Conservation (phyloP, 2,329 filamentous ascomycete genomes). For the Hypoxylon sp. region DNA sequence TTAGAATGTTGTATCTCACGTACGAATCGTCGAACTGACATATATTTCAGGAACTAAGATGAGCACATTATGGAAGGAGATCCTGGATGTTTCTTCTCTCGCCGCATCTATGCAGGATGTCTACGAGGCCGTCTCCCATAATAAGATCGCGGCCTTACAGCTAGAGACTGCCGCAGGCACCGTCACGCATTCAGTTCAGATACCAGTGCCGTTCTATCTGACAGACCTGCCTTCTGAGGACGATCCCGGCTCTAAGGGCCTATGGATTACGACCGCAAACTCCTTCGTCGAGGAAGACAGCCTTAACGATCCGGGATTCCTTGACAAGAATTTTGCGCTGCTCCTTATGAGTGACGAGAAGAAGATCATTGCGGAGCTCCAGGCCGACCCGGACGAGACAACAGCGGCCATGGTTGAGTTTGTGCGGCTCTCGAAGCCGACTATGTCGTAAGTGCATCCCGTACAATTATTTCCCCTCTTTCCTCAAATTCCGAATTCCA, state of each 20-base stretch:
- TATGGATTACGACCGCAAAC: slow-evolving; percentile 91
- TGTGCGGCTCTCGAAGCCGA: slow-evolving; percentile 79
- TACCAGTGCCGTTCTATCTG: slow-evolving; percentile 76
- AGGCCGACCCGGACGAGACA: slow-evolving; percentile 81
- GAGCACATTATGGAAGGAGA: slow-evolving; percentile 76
- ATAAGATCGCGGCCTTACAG: slow-evolving; percentile 87
- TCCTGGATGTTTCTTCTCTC: slow-evolving; percentile 79
- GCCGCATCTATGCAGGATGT: slow-evolving; percentile 86
- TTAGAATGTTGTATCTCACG: not conserved
- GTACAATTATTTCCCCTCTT: not conserved
- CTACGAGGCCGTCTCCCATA: slow-evolving; percentile 83
- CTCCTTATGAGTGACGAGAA: slow-evolving; percentile 87
- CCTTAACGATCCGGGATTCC: slow-evolving; percentile 72
- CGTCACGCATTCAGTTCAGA: slow-evolving; percentile 73
- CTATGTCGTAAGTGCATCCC: slow-evolving; percentile 66
- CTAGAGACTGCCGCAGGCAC: slow-evolving; percentile 73
- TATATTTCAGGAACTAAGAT: slow-evolving; percentile 66
- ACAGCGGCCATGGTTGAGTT: slow-evolving; percentile 85
- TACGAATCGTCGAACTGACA: slow-evolving; percentile 39
- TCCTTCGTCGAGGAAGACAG: slow-evolving; percentile 78
- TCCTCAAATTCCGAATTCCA: not conserved
- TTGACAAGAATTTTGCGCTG: slow-evolving; percentile 89
- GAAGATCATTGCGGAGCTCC: slow-evolving; percentile 78
- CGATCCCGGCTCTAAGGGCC: slow-evolving; percentile 77
- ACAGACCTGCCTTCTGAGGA: slow-evolving; percentile 78